Evolutionary conservation across 2,329 filamentous ascomycete species (phyloP).

Genomic region (Beauveria sp.): DNA sequence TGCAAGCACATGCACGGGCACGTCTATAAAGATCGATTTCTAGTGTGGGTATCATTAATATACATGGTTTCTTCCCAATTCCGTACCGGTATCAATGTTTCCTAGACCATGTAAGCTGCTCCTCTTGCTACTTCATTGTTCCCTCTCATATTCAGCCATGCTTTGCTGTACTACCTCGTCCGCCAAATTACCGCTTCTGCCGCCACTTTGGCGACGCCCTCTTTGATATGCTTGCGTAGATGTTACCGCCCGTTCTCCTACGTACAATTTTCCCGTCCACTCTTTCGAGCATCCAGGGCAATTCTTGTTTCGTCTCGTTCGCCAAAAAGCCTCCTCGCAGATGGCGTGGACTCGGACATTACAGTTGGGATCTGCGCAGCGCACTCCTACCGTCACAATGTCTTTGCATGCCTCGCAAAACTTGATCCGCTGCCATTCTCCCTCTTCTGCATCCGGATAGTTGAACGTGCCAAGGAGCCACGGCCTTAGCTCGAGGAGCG

Average conservation of each 20-base stretch:
- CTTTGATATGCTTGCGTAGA: conserved; percentile 42
- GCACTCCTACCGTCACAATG: conserved; percentile 76
- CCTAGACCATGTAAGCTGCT: background rate
- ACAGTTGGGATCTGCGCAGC: conserved; percentile 65
- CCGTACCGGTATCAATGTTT: background rate
- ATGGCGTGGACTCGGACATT: conserved; percentile 65
- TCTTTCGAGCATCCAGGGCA: conserved; percentile 55
- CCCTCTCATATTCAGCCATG: conserved; percentile 20
- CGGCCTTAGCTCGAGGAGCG: conserved; percentile 72
- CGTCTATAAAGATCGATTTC: background rate
- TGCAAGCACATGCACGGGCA: background rate
- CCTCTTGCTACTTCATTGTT: conserved; percentile 17
- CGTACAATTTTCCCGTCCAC: conserved; percentile 43
- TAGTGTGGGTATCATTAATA: conserved; percentile 6
- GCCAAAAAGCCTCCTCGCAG: conserved; percentile 68
- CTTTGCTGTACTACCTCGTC: conserved; percentile 25
- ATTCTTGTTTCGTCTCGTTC: conserved; percentile 49
- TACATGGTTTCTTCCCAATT: background rate
- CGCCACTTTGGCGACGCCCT: conserved; percentile 28
- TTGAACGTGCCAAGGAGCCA: conserved; percentile 93
- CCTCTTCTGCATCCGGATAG: conserved; percentile 52
- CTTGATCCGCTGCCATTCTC: conserved; percentile 70
- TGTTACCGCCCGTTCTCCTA: conserved; percentile 51
- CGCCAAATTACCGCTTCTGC: conserved; percentile 24
- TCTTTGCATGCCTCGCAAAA: conserved; percentile 83